Evolutionary conservation across 306 rosid genomes (phyloP).

Genomic region (Cucumis cinereus): DNA sequence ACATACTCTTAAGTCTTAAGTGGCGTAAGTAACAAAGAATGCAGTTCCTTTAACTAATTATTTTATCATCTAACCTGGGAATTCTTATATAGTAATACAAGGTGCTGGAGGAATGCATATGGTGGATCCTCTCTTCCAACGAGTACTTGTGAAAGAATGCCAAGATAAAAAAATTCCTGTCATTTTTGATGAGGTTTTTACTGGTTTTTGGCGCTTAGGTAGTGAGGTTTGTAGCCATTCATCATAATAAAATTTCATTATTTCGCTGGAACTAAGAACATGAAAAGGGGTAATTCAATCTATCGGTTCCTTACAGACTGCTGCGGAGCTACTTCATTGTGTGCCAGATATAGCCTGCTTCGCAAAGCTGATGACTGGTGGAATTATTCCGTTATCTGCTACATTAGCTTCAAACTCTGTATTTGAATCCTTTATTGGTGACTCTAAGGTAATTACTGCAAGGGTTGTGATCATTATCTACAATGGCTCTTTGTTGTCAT

Average conservation of each 20-base stretch:
- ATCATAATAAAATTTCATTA: conserved; percentile 10
- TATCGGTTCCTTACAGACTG: conserved; percentile 37
- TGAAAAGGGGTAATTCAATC: not conserved
- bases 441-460: conserved; percentile 55
- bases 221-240: conserved; percentile 47
- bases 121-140: conserved; percentile 96
- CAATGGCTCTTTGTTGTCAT: not conserved
- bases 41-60: not conserved
- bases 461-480: not conserved
- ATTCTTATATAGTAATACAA: conserved; percentile 62
- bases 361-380: conserved; percentile 91
- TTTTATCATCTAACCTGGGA: conserved; percentile 5
- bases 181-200: conserved; percentile 87
- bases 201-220: conserved; percentile 98
- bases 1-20: not conserved
- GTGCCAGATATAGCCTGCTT: conserved; percentile 90
- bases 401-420: conserved; percentile 70
- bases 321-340: conserved; percentile 63
- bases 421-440: conserved; percentile 80
- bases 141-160: conserved; percentile 79
- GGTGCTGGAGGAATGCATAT: conserved; percentile 94
- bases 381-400: conserved; percentile 67
- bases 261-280: not conserved
- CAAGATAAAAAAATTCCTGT: conserved; percentile 57
- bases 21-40: not conserved